Base-by-base conservation (phyloP, 352 stramenopile genomes). In the Globisporangium polare region DNA sequence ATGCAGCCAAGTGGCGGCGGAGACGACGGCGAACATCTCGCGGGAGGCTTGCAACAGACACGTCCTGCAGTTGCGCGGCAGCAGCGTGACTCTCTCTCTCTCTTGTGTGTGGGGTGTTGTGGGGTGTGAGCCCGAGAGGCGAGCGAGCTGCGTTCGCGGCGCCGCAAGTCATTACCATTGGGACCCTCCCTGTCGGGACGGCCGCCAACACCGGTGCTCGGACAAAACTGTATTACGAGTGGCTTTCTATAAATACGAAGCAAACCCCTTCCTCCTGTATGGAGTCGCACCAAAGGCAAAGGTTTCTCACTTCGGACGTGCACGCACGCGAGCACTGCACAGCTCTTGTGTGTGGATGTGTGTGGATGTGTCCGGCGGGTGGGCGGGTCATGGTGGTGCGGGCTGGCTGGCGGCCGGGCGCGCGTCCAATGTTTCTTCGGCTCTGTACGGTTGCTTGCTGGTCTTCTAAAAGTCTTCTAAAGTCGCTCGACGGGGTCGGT, bases 181-280 rank as follows among this genome's bases (percentile, higher is more conserved):
- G 53, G 37, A 49, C 45, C 50, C 18, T 31, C 26, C 35, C 17
- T 39, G 29, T 26, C 50, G 31, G 27, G 24, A 41, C 59, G 59
- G 50, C n/a, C 58, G 42, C 27, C 35, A 51, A 59, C 52, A 49
- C 49, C 49, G 27, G 41, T 53, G 59, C 59, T 53, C 59, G 51
- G 42, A 45, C 59, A 53, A 59, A 58, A 52, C 39, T 65, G 59
- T 65, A 65, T 65, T 65, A 52, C 39, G 22, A 52, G 42, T 10
- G 50, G 20, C 29, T 41, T 7, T 31, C 47, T 53, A 31, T 65
- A 65, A 65, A 65, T 65, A 65, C 24, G 41, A 52, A 58, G 49
- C 56, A 54, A 42, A 55, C 45, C 43, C 43, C 33, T 39, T 39
- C 33, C 46, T 50, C 33, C 29, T 33, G 29, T 56, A 10, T 46